These are phyloP conservation scores for Ascochyta viciae-villosae DNA, from an alignment of 2,329 filamentous ascomycete genomes.

Conservation along the genomic window DNA sequence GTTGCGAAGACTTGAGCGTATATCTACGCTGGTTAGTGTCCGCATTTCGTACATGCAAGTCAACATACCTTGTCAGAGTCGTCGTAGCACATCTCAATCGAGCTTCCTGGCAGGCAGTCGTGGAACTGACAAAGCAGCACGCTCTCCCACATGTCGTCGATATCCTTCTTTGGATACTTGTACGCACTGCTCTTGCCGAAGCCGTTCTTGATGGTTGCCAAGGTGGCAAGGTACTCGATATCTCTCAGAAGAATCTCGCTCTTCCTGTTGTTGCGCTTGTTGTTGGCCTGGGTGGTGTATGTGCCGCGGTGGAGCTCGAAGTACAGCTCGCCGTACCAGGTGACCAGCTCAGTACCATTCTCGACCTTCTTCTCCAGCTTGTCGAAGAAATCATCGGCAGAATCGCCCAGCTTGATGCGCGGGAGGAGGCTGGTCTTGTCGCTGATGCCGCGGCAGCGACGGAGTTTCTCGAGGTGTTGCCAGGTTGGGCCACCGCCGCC, in stretches of 20 bases:
- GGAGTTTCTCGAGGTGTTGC: constrained; percentile 92
- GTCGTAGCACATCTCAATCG: constrained; percentile 97
- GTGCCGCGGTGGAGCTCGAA: constrained; percentile 97
- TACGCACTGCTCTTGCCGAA: constrained; percentile 61
- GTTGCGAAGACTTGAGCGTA: constrained; percentile 84
- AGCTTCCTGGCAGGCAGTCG: constrained; percentile 92
- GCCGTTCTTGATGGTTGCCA: constrained; percentile 76
- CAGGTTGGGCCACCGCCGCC: constrained; percentile 95
- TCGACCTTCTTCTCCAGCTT: constrained; percentile 78
- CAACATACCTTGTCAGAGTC: constrained; percentile 76
- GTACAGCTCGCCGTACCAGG: constrained; percentile 98
- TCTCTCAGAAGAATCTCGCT: constrained; percentile 86
- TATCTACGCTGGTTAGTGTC: constrained; percentile 55
- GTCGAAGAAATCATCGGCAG: constrained; percentile 94
- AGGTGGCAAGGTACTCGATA: constrained; percentile 84
- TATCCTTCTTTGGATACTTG: constrained; percentile 90
- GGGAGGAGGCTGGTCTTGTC: constrained; percentile 85
- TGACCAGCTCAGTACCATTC: constrained; percentile 75
- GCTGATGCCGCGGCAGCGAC: constrained; percentile 87
- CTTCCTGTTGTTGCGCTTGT: constrained; percentile 91
- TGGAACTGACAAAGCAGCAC: constrained; percentile 96
- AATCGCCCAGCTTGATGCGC: constrained; percentile 85
- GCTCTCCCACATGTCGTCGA: constrained; percentile 95
- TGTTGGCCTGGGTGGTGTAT: constrained; percentile 97
- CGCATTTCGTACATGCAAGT: neutral